A percentile compares a stretch with the other conserved stretches of the same genome.
Conservation (phyloP, 73 alveolate genomes). For the Blepharisma japonicum region DNA sequence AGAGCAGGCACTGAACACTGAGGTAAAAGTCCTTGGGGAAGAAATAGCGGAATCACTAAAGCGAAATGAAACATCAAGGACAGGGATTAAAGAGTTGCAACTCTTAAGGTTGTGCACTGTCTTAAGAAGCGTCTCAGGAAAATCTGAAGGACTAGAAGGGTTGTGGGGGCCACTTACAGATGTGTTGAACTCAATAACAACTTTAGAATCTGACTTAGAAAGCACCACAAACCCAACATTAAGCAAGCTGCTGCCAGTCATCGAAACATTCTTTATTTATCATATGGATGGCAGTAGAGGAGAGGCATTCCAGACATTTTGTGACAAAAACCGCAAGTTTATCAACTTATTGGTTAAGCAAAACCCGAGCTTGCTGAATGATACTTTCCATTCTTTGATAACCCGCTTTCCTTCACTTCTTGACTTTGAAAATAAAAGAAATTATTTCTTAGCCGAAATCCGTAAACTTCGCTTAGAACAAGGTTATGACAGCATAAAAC, state of each 20-base stretch:
- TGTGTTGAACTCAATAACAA: neutral
- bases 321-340: conserved; percentile 58
- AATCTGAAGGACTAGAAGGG: neutral
- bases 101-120: neutral
- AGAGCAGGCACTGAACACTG: neutral
- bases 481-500: conserved; percentile 31
- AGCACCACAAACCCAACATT: conserved; percentile 6
- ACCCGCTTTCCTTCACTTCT: conserved; percentile 46
- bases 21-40: neutral
- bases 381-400: conserved; percentile 38
- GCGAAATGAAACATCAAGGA: neutral
- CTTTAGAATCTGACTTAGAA: neutral
- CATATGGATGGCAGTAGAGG: neutral
- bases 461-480: conserved; percentile 36
- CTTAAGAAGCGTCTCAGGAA: neutral
- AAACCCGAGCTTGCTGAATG: conserved; percentile 60
- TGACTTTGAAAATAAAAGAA: conserved; percentile 62
- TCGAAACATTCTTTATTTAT: conserved; percentile 37
- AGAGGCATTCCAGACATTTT: conserved; percentile 30
- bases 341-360: conserved; percentile 50
- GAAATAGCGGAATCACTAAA: neutral
- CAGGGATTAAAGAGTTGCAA: neutral
- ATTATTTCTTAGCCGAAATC: conserved; percentile 47
- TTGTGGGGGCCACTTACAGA: conserved; percentile 15
- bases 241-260: neutral